Base-by-base conservation (phyloP, 805 yeast genomes). In the Pichia heedii region DNA sequence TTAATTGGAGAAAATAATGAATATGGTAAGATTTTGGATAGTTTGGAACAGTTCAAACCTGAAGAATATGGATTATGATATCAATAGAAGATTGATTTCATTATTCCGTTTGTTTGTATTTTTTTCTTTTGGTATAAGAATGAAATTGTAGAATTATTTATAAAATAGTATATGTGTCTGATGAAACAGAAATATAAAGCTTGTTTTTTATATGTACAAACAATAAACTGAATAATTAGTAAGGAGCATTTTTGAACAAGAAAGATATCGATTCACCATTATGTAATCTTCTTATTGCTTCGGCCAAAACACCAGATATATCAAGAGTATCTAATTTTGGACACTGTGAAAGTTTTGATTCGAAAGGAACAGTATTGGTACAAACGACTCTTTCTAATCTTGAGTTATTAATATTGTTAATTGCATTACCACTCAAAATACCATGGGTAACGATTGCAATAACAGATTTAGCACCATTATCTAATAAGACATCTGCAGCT, bases 391-490 rank as follows among this genome's bases (percentile, higher is more conserved):
- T 76, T 54, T 77, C 77, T 52, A 84, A 66, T 54, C 74, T 77
- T 35, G 86, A 78, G 51, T 74, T 76, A 57, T 81, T 82, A 52
- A 84, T 73, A 55, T 79, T 84, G 43, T 73, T 71, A 44, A 81
- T 73, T 37, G 93, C 93, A 49, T 78, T 79, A 40, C 87, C 87
- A 22, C 84, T 76, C 46, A 84, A 69, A 15, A 84, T 78, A 49
- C 93, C 94, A 58, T 84, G 94, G 3, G 93, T 84, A 18, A 84
- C 88, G 50, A 84, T 81, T 27, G 93, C 90, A 54, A 84, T 76
- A 33, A 84, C 93, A 44, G 78, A 71, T 54, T 76, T 69, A 37
- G 90, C 93, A 29, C 74, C 73, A 54, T 83, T 79, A 22, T 76
- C 79, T 46, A 84, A 58, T 43, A 84, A 67, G 13, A 81, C 76